Conservation (phyloP, 2,329 filamentous ascomycete species). For the Diaporthe citri region DNA sequence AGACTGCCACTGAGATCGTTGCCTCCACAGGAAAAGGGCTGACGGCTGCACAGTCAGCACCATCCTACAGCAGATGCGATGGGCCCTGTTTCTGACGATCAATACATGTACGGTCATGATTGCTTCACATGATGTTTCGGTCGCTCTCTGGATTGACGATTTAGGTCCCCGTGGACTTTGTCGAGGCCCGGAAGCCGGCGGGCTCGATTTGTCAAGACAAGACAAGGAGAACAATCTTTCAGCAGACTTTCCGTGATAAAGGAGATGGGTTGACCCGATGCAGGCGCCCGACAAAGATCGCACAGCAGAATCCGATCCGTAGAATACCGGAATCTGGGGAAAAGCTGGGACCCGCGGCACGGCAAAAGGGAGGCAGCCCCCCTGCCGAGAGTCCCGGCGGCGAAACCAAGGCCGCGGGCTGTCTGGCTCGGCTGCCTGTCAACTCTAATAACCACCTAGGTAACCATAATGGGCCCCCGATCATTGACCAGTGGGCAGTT, state of each 20-base stretch:
- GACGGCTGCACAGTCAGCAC: slow-evolving; percentile 23
- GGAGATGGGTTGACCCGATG: slow-evolving; percentile 14
- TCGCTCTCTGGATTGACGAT: neutral
- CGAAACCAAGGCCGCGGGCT: neutral
- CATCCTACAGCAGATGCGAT: neutral
- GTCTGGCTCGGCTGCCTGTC: slow-evolving; percentile 18
- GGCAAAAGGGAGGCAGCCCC: slow-evolving; percentile 11
- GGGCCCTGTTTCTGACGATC: slow-evolving; percentile 15
- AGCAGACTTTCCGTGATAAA: neutral
- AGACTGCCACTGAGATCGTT: slow-evolving; percentile 9
- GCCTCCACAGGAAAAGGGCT: slow-evolving; percentile 14
- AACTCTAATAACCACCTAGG: neutral
- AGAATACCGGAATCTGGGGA: slow-evolving; percentile 28
- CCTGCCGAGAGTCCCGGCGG: slow-evolving; percentile 27
- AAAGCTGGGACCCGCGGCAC: slow-evolving; percentile 12
- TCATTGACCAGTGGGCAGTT: neutral
- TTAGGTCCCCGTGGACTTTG: slow-evolving; percentile 12
- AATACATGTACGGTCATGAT: slow-evolving; percentile 3
- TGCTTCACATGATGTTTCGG: slow-evolving; percentile 28
- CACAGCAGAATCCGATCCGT: slow-evolving; percentile 25
- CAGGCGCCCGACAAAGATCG: neutral
- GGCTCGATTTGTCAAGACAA: neutral
- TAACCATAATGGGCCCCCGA: neutral
- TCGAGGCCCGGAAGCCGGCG: slow-evolving; percentile 13
- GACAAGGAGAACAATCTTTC: neutral